These are phyloP conservation scores for Stemphylium beticola DNA, from an alignment of 2,329 filamentous ascomycete genomes.

Conservation along the genomic window DNA sequence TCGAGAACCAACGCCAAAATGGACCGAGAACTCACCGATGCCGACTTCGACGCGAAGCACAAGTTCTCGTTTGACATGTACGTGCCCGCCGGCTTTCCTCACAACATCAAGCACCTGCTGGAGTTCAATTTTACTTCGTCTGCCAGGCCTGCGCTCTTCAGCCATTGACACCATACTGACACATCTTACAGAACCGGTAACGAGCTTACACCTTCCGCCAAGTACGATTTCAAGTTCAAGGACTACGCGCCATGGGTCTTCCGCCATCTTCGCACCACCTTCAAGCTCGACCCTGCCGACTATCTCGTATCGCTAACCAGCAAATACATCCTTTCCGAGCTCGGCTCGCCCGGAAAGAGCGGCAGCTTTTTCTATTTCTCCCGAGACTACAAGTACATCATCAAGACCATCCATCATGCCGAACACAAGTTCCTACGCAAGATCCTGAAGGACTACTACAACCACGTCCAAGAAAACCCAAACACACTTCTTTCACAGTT, in stretches of 20 bases:
- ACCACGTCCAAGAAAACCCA: constrained; percentile 89
- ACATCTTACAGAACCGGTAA: constrained; percentile 75
- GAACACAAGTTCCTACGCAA: constrained; percentile 89
- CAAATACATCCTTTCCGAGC: constrained; percentile 97
- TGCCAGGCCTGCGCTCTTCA: constrained; percentile 12
- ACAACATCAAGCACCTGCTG: constrained; percentile 19
- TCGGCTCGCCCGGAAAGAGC: constrained; percentile 96
- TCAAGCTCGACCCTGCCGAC: constrained; percentile 92
- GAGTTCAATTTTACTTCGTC: constrained; percentile 20
- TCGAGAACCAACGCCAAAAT: constrained; percentile 97
- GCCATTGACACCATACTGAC: constrained; percentile 35
- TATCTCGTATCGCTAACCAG: constrained; percentile 98
- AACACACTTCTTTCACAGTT: constrained; percentile 98
- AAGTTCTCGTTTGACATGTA: constrained; percentile 99
- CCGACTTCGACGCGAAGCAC: constrained; percentile 91
- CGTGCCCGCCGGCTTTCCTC: constrained; percentile 49
- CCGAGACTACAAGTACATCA: constrained; percentile 99
- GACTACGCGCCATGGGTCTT: constrained; percentile 99
- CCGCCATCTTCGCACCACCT: constrained; percentile 83
- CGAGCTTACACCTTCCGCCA: constrained; percentile 94
- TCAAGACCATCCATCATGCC: constrained; percentile 97
- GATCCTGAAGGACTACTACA: constrained; percentile 89
- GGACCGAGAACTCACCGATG: constrained; percentile 85
- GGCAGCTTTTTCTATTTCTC: constrained; percentile 99
- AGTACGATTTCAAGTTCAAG: constrained; percentile 99